phyloP scores from a whole-genome alignment of 305 asterid genomes.

The Ilex paraguariensis region DNA sequence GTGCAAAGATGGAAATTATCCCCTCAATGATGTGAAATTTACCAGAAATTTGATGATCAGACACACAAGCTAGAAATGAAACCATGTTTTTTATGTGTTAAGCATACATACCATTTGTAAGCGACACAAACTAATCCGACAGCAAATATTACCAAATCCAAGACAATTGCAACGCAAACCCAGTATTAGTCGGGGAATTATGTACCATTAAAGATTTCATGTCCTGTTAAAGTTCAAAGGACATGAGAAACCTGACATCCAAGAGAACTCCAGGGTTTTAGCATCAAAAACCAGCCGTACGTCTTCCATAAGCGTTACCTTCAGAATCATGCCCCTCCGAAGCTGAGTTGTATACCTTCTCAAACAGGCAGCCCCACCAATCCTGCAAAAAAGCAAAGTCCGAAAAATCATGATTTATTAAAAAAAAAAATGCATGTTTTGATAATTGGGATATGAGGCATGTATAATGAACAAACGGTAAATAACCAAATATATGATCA shows the following conservation, averaged over 20 bases:
- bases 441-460: too few species aligned
- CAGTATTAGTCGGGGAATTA: constrained; percentile 16
- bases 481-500: too few species aligned
- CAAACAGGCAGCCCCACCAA: neutral
- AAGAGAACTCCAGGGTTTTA: constrained; percentile 20
- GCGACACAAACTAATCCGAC: neutral
- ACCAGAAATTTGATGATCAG: too few species aligned
- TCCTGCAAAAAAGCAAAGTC: too few species aligned
- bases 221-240: constrained; percentile 13
- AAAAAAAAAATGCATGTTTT: too few species aligned
- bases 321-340: constrained; percentile 3
- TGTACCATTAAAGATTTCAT: constrained; percentile 26
- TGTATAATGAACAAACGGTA: too few species aligned
- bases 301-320: neutral
- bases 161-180: constrained; percentile 1
- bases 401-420: too few species aligned
- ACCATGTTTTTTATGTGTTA: too few species aligned
- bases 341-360: neutral
- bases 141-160: constrained; percentile 8
- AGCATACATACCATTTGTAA: too few species aligned
- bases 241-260: constrained; percentile 18
- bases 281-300: constrained; percentile 18
- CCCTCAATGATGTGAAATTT: too few species aligned
- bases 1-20: too few species aligned
- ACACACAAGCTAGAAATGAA: too few species aligned